These are phyloP conservation scores for Fusarium cyanostomum DNA, from an alignment of 2,329 filamentous ascomycete species.

Conservation along the genomic window DNA sequence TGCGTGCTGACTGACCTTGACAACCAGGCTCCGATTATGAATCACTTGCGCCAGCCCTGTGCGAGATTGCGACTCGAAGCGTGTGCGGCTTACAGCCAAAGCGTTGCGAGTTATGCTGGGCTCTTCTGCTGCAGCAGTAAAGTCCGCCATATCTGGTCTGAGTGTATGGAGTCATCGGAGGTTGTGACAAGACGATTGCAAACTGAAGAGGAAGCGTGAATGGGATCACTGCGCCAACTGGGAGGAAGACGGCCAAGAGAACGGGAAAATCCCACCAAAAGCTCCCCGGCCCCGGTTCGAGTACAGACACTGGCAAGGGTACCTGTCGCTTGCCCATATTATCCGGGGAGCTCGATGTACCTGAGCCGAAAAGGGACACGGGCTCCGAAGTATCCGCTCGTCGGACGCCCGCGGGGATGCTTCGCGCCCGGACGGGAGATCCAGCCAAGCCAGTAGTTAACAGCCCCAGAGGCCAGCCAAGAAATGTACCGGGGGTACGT, in stretches of 20 bases:
- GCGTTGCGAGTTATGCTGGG: neutral
- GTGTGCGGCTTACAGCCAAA: constrained; percentile 23
- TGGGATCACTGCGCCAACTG: constrained; percentile 2
- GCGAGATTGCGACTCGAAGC: constrained; percentile 24
- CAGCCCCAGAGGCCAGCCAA: constrained; percentile 5
- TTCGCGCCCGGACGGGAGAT: constrained; percentile 4
- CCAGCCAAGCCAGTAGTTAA: neutral
- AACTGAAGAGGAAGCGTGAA: neutral
- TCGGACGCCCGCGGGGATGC: constrained; percentile 24
- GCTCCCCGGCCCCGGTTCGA: constrained; percentile 19
- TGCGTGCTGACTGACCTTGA: constrained; percentile 28
- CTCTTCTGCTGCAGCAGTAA: neutral
- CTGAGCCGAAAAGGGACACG: constrained; percentile 29
- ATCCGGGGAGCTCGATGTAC: constrained; percentile 30
- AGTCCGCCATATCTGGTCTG: neutral
- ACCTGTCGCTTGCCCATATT: constrained; percentile 13
- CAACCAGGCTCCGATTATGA: constrained; percentile 35
- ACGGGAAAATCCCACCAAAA: constrained; percentile 4
- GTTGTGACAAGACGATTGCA: neutral
- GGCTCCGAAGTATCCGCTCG: constrained; percentile 7
- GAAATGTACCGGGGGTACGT: constrained; percentile 21
- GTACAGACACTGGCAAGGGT: constrained; percentile 20
- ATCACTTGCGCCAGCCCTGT: constrained; percentile 36
- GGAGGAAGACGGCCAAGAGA: neutral
- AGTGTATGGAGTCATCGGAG: constrained; percentile 1